Evolutionary conservation across 1,284 basidiomycete genomes (phyloP), one percentile per base, ranked within the genome.

Genomic region (Tilletia walkeri): DNA sequence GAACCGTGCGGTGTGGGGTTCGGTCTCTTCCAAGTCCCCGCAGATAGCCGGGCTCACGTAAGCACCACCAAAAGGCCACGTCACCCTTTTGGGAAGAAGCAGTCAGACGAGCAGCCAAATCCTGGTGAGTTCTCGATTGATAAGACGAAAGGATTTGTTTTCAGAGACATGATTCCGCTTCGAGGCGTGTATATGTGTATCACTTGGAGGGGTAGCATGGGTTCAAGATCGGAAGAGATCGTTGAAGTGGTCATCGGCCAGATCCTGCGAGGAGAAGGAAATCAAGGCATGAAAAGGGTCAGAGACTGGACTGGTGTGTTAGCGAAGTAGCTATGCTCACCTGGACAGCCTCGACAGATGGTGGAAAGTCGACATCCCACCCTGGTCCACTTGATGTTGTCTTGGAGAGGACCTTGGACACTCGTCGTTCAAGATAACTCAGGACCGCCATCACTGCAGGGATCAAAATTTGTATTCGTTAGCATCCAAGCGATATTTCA

Each of bases 211-310:
- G 7, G 50, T 30, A 9, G 50, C n/a, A 53, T 30, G 50, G n/a
- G 7, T 53, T 61, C 24, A 61, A 16, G 36, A 9, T 5, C 9
- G 30, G 56, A 61, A 61, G 24, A 61, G 56, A 36, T 61, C 56
- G 24, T 61, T 30, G 34, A 61, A 61, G 36, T 61, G 56, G 34
- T 61, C 56, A 6, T 61, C 20, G 4, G 56, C 56, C 5, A 61
- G 56, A 14, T n/a, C 6, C 56, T 61, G 56, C 24, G 24, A 20
- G 50, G 7, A n/a, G n/a, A 18, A n/a, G 9, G 18, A 34, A 56
- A 18, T 14, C 24, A 24, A 56, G 24, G 53, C 20, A 56, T 10
- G 53, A 24, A 56, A 30, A 30, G 10, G 34, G 56, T 34, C 36
- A 16, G 30, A 30, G 18, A 7, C 9, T 9, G 24, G 10, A 61